Evolutionary conservation across 73 alveolate species (phyloP).

Genomic region (Loxodes magnus): DNA sequence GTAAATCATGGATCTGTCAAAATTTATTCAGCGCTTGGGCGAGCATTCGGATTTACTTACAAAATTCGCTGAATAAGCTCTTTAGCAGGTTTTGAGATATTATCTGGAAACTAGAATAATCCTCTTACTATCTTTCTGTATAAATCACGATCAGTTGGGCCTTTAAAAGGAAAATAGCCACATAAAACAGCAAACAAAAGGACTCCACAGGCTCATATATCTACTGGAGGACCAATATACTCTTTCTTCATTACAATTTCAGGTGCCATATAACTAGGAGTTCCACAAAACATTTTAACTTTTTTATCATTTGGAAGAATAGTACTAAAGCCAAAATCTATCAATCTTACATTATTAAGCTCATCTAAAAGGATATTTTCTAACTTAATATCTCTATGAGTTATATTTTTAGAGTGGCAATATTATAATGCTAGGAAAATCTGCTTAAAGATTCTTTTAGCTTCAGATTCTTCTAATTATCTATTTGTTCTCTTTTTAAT

Average conservation of each 20-base stretch:
- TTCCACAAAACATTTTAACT: slow-evolving; percentile 53
- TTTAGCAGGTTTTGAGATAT: slow-evolving; percentile 5
- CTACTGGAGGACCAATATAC: slow-evolving; percentile 26
- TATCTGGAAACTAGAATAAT: slow-evolving; percentile 13
- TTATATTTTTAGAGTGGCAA: slow-evolving; percentile 22
- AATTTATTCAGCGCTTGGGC: background rate
- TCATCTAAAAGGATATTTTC: slow-evolving; percentile 25
- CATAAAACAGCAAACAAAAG: slow-evolving; percentile 20
- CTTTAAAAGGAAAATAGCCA: slow-evolving; percentile 28
- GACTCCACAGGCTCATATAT: slow-evolving; percentile 29
- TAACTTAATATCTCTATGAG: slow-evolving; percentile 21
- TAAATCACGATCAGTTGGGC: slow-evolving; percentile 18
- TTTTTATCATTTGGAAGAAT: slow-evolving; percentile 19
- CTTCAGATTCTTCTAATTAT: slow-evolving; percentile 33
- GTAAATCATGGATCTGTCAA: slow-evolving; percentile 7
- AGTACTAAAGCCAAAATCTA: slow-evolving; percentile 24
- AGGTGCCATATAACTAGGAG: slow-evolving; percentile 89
- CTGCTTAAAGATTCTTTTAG: slow-evolving; percentile 24
- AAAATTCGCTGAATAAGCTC: background rate
- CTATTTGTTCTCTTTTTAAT: slow-evolving; percentile 38
- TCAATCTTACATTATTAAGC: slow-evolving; percentile 14
- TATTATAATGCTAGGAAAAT: slow-evolving; percentile 27
- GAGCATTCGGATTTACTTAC: background rate
- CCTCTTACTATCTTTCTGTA: slow-evolving; percentile 20
- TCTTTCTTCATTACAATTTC: slow-evolving; percentile 50